Conservation (phyloP, 257 asterid genomes). For the Rehmannia glutinosa region DNA sequence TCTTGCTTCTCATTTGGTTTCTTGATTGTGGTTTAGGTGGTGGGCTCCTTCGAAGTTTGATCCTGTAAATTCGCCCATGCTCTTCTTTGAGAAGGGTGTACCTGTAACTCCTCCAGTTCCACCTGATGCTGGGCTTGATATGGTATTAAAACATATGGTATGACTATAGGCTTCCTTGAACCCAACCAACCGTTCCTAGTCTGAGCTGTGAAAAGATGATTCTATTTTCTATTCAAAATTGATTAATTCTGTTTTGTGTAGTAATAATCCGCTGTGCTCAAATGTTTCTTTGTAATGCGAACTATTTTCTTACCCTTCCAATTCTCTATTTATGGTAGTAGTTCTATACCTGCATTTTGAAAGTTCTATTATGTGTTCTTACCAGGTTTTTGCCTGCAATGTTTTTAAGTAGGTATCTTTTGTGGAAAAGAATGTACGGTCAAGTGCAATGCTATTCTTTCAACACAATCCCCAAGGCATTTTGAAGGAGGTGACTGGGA, state of each 20-base stretch:
- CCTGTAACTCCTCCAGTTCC: constrained; percentile 70
- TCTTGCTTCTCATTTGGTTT: constrained; percentile 8
- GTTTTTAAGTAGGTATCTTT: constrained; percentile 52
- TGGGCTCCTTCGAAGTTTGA: constrained; percentile 98
- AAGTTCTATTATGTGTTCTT: background rate
- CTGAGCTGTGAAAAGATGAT: too few species aligned
- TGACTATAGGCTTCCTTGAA: constrained; percentile 15
- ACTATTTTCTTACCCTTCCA: too few species aligned
- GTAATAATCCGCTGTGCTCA: background rate
- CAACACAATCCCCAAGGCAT: constrained; percentile 90
- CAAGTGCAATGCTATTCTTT: constrained; percentile 50
- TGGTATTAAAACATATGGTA: constrained; percentile 76
- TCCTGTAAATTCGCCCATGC: constrained; percentile 83
- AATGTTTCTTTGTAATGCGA: background rate
- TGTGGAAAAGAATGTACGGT: constrained; percentile 45
- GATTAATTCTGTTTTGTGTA: background rate
- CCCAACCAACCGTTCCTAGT: too few species aligned
- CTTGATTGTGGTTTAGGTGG: constrained; percentile 61
- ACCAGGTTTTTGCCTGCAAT: constrained; percentile 9
- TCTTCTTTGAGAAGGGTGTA: constrained; percentile 75
- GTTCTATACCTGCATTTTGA: constrained; percentile 9
- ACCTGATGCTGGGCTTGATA: constrained; percentile 70
- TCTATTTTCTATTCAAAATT: too few species aligned
- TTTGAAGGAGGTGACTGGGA: constrained; percentile 98
- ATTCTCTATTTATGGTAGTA: background rate